Evolutionary conservation across 179 eudicot species (phyloP), one percentile per base, ranked within the genome.

Genomic region (Patellifolia procumbens): DNA sequence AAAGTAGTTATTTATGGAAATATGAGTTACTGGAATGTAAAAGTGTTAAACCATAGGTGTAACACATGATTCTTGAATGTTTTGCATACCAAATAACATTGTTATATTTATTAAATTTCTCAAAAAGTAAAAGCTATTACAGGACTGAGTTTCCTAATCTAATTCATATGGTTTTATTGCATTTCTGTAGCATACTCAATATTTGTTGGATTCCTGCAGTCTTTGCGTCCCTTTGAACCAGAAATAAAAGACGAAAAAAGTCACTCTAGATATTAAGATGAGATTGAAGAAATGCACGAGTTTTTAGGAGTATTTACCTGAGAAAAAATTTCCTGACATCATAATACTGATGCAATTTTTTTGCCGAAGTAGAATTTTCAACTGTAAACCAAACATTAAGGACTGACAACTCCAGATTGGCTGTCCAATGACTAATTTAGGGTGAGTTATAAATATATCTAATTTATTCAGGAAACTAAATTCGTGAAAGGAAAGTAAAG

Each of bases 201-300:
- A n/a, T n/a, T n/a, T n/a, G 13, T 58, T 24, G 32, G 13, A 53
- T 24, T 16, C 26, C 10, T 7, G 7, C 9, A 26, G 62, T 8
- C 32, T 58, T 58, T 58, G 62, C 32, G 15, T 58, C 8, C 0
- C 32, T 4, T 5, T 7, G 32, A 58, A 58, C 62, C 62, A 58
- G 2, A 5, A 58, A 53, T 0, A 37, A 39, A 39, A 39, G 45
- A 39, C 7, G 45, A 39, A 62, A 62, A 32, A 17, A 0, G 15
- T 73, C 37, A 73, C 67, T 59, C 12, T 42, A 55, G 64, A 26
- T n/a, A 37, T 56, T 56, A 5, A 62, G 20, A 56, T 39, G 66
- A 72, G 26, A 15, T 58, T 15, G 51, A 22, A 24, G 39, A 22
- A 72, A 39, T 37, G 66, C 52, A 43, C 26, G 63, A 28, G 34